Percentiles rank a stretch among this genome's conserved stretches.
Evolutionary conservation across 2,329 filamentous ascomycete genomes (phyloP).

Genomic region (Neopestalotiopsis sp.): DNA sequence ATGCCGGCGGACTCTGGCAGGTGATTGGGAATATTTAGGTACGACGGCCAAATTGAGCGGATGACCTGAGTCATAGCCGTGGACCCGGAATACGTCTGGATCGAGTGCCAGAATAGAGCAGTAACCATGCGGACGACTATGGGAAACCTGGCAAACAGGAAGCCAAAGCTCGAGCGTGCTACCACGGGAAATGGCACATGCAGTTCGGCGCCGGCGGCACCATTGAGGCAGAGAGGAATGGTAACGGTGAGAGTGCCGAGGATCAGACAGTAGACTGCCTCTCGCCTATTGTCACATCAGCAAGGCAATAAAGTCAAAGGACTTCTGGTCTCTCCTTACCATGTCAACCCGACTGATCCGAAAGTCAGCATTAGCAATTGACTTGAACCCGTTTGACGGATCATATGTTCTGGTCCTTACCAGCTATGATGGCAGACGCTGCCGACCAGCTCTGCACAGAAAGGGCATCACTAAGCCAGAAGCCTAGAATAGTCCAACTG

Average conservation of each 20-base stretch:
- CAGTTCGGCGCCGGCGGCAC: slow-evolving; percentile 51
- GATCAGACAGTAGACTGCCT: slow-evolving; percentile 46
- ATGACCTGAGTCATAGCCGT: slow-evolving; percentile 45
- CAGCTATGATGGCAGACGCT: slow-evolving; percentile 39
- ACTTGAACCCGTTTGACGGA: not conserved
- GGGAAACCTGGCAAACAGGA: slow-evolving; percentile 46
- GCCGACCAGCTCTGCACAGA: slow-evolving; percentile 42
- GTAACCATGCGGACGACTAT: slow-evolving; percentile 49
- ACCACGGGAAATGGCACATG: slow-evolving; percentile 55
- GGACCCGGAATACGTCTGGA: slow-evolving; percentile 39
- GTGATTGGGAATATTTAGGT: slow-evolving; percentile 56
- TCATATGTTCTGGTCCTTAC: slow-evolving; percentile 27
- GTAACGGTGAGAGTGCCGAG: slow-evolving; percentile 68
- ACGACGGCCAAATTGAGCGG: slow-evolving; percentile 59
- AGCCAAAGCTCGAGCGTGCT: slow-evolving; percentile 51
- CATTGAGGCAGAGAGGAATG: slow-evolving; percentile 56
- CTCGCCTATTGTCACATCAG: slow-evolving; percentile 37
- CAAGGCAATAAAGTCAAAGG: not conserved
- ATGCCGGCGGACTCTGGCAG: slow-evolving; percentile 57
- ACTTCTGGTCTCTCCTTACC: not conserved
- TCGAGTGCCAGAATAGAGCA: slow-evolving; percentile 65
- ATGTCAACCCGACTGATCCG: not conserved
- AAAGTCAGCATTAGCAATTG: not conserved
- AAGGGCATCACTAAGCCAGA: slow-evolving; percentile 44
- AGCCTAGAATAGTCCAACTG: slow-evolving; percentile 41